phyloP scores from a whole-genome alignment of 2,329 filamentous ascomycete species.

The Sporothrix variecibatus region DNA sequence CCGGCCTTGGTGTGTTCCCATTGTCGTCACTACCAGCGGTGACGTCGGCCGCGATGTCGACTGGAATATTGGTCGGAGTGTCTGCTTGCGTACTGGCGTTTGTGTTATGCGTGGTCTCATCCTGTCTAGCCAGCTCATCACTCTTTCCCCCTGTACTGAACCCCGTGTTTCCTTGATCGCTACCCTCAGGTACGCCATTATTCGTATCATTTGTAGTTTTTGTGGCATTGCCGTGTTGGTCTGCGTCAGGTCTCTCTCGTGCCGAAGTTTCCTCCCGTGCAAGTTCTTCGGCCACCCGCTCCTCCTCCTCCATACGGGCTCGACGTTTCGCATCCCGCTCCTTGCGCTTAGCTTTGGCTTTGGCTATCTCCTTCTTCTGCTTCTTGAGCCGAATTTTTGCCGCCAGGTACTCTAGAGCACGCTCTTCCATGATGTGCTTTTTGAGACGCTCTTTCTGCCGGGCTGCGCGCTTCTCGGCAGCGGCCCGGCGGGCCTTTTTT shows the following conservation, averaged over 20 bases:
- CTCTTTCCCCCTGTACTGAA: not conserved
- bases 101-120: not conserved
- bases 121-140: not conserved
- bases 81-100: not conserved
- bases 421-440: conserved; percentile 45
- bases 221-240: not conserved
- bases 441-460: conserved; percentile 50
- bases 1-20: not conserved
- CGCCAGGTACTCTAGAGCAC: conserved; percentile 43
- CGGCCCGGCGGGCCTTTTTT: conserved; percentile 49
- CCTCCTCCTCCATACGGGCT: conserved; percentile 33
- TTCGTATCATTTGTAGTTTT: not conserved
- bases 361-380: conserved; percentile 33
- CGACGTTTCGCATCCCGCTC: not conserved
- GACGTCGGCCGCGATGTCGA: not conserved
- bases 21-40: not conserved
- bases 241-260: conserved; percentile 21
- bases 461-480: conserved; percentile 49
- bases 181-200: not conserved
- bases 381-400: conserved; percentile 42
- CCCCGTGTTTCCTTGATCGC: not conserved
- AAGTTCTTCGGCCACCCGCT: conserved; percentile 36
- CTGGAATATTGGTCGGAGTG: not conserved
- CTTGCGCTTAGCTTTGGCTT: conserved; percentile 29
- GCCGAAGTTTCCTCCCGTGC: not conserved